These are phyloP conservation scores for Apiospora phragmitis DNA, from an alignment of 2,329 filamentous ascomycete genomes.

Conservation along the genomic window DNA sequence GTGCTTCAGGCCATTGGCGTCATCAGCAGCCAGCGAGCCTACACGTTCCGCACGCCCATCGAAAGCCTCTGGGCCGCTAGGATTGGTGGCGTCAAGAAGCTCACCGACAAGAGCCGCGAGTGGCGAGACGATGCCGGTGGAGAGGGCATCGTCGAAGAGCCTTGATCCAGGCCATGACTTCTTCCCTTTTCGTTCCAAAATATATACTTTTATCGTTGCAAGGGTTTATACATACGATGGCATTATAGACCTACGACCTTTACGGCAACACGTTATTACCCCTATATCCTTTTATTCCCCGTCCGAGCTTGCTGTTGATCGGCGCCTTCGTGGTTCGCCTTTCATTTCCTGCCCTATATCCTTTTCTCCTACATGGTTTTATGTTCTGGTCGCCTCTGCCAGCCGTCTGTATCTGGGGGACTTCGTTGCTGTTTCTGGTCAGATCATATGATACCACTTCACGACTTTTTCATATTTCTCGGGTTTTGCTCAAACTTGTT, in stretches of 20 bases:
- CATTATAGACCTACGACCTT: neutral
- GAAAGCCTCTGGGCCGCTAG: constrained; percentile 88
- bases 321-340: neutral
- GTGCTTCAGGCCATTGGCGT: constrained; percentile 96
- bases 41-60: constrained; percentile 87
- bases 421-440: constrained; percentile 6
- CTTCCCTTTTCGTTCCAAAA: neutral
- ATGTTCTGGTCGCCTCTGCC: neutral
- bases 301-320: neutral
- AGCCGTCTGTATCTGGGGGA: neutral
- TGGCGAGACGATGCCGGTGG: constrained; percentile 89
- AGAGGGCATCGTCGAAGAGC: constrained; percentile 64
- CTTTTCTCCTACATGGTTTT: neutral
- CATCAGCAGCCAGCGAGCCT: constrained; percentile 90
- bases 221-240: neutral
- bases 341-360: neutral
- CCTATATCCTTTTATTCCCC: neutral
- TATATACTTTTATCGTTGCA: neutral
- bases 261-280: neutral
- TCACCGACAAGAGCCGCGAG: constrained; percentile 82
- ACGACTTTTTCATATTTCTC: constrained; percentile 3
- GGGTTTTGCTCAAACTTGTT: neutral
- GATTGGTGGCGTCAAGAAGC: constrained; percentile 74
- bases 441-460: constrained; percentile 11
- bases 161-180: constrained; percentile 39